phyloP scores from a whole-genome alignment of 495 filamentous ascomycete species.

The Bryoglossum gracile region DNA sequence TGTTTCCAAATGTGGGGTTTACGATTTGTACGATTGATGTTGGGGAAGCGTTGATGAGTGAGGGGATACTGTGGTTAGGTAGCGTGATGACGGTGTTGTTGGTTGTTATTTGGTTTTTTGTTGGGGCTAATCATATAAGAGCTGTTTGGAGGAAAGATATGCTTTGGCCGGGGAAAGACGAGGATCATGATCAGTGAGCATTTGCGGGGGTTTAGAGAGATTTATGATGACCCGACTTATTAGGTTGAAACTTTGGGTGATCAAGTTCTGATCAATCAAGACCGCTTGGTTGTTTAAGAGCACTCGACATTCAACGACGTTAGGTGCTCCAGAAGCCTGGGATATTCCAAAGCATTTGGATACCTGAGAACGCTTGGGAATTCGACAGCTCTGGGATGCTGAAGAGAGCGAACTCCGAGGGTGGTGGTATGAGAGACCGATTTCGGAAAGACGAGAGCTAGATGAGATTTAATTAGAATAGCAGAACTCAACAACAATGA shows the following conservation, averaged over 20 bases:
- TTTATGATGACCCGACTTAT: background rate
- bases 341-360: background rate
- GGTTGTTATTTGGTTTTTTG: constrained; percentile 50
- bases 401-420: no score
- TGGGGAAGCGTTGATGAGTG: constrained; percentile 36
- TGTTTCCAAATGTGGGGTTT: constrained; percentile 56
- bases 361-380: no score
- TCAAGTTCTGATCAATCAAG: background rate
- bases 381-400: no score
- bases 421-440: no score
- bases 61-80: constrained; percentile 37
- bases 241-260: background rate
- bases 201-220: background rate
- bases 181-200: constrained; percentile 35
- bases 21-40: constrained; percentile 40
- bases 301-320: background rate
- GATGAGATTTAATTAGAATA: no score
- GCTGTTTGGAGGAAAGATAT: constrained; percentile 52
- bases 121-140: constrained; percentile 43
- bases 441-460: no score
- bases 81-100: constrained; percentile 48
- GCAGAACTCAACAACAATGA: no score
- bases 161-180: constrained; percentile 56
- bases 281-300: background rate
- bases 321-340: background rate